Percentiles rank a stretch among this genome's conserved stretches.
Conservation (phyloP, 305 asterid genomes). For the Solanum hybrid region DNA sequence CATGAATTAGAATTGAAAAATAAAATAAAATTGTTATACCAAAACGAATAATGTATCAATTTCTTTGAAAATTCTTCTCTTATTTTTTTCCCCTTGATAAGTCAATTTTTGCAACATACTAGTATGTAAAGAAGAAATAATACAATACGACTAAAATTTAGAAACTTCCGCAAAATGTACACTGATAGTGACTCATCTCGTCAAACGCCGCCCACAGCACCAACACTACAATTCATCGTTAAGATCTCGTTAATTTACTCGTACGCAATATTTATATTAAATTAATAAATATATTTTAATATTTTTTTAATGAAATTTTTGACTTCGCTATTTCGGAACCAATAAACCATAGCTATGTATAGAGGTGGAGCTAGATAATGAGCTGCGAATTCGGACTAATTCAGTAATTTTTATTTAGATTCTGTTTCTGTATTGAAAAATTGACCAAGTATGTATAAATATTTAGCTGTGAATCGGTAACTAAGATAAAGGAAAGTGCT, state of each 20-base stretch:
- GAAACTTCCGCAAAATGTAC: background rate
- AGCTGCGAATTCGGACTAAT: accelerated
- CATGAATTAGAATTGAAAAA: no score
- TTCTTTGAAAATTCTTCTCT: background rate
- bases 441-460: no score
- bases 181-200: background rate
- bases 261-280: no score
- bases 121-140: background rate
- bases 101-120: background rate
- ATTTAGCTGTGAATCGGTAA: accelerated
- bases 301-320: accelerated
- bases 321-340: no score
- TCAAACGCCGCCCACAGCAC: background rate
- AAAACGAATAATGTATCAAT: background rate
- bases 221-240: background rate
- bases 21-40: no score
- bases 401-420: no score
- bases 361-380: background rate
- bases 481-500: no score
- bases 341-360: no score
- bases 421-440: accelerated
- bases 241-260: no score
- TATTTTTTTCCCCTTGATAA: background rate
- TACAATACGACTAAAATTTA: background rate
- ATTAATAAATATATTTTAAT: no score